Evolutionary conservation across 2,329 filamentous ascomycete species (phyloP), one percentile per base, ranked within the genome.

Genomic region (Gremmenia infestans): DNA sequence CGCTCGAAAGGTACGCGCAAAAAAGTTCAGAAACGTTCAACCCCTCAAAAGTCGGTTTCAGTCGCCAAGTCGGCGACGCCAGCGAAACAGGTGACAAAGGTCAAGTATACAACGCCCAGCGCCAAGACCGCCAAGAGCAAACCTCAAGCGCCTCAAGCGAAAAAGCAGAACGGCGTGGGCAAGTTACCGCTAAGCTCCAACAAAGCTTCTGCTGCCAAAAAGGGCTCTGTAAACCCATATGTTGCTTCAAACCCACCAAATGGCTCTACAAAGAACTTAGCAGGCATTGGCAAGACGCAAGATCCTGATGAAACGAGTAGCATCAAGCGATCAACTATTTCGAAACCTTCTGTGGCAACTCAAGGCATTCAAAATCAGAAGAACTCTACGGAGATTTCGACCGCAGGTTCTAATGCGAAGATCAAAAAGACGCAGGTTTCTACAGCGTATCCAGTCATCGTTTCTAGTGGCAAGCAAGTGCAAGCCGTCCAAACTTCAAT

Each of bases 1-100:
- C 53, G 53, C 15, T 37, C 53, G 8, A 53, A 54, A 59, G 57
- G 57, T 59, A 59, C 35, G 55, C 53, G 48, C 36, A 22, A 49
- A 36, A 45, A 25, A 39, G 17, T 45, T 22, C 48, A 51, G 39
- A 9, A 15, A 23, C 39, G 50, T 46, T 22, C 23, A 55, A 48
- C 22, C 43, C 43, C 37, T 22, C 11, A 47, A 49, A 56, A 52
- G 22, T n/a, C 17, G 12, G 9, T 23, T 35, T 14, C n/a, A 35
- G 19, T 14, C 15, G 50, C n/a, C 25, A 36, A 32, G 23, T n/a
- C 37, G 25, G 43, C 37, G 43, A 25, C 15, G 17, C 39, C 35
- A 39, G n/a, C 35, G 23, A 51, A 51, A 19, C 25, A 17, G 11
- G 19, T 28, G 15, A 40, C n/a, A 19, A 45, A 45, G 11, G 42